Conservation (phyloP, 202 grass and related monocot genomes). For the Carex arenaria region DNA sequence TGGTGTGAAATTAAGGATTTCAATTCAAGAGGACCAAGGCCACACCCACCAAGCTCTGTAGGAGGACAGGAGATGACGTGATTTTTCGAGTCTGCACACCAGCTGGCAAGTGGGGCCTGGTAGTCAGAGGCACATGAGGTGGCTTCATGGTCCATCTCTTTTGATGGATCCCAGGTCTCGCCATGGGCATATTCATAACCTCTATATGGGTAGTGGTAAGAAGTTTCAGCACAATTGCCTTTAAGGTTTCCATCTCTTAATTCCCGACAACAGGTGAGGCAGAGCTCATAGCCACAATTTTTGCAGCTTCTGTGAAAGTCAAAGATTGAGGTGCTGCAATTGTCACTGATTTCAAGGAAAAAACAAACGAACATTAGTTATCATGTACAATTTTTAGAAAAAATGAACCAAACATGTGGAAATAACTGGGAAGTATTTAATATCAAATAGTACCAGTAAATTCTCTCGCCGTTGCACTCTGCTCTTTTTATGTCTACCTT, state of each 20-base stretch:
- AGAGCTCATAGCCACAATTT: conserved; percentile 67
- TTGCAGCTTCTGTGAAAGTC: conserved; percentile 77
- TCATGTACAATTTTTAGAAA: background rate
- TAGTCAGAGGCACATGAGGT: conserved; percentile 16
- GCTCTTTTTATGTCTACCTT: conserved; percentile 43
- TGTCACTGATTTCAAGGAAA: conserved; percentile 44
- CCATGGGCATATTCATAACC: conserved; percentile 62
- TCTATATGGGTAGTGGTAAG: conserved; percentile 26
- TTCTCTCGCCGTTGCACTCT: conserved; percentile 57
- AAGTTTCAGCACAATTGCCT: conserved; percentile 35
- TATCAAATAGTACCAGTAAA: conserved; percentile 51
- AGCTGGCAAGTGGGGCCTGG: conserved; percentile 25
- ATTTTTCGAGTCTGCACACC: conserved; percentile 26
- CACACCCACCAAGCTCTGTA: conserved; percentile 66
- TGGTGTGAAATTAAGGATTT: conserved; percentile 48
- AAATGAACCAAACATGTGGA: background rate
- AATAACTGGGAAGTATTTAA: background rate
- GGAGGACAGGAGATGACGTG: conserved; percentile 55
- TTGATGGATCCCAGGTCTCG: background rate
- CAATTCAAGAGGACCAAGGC: conserved; percentile 40
- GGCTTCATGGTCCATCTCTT: background rate
- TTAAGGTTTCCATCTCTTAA: conserved; percentile 33
- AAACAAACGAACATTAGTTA: background rate
- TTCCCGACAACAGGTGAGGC: conserved; percentile 70
- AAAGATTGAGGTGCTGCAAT: conserved; percentile 76